A percentile compares a stretch with the other conserved stretches of the same genome.
Conservation (phyloP, 768 basidiomycete species). For the Tulasnella sp. region DNA sequence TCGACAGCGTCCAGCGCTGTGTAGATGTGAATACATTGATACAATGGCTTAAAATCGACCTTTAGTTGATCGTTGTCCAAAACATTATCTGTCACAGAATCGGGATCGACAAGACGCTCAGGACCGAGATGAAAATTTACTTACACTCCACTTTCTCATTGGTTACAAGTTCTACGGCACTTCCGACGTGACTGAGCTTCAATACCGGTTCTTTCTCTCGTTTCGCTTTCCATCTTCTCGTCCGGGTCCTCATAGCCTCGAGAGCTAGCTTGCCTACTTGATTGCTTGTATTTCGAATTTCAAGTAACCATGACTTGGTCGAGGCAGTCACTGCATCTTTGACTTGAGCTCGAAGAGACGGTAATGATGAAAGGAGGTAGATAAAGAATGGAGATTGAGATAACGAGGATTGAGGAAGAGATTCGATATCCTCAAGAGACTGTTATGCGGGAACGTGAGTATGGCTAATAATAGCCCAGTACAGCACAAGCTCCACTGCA, state of each 20-base stretch:
- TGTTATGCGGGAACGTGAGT: constrained; percentile 38
- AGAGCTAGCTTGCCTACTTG: constrained; percentile 82
- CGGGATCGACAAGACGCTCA: neutral
- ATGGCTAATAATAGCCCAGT: constrained; percentile 30
- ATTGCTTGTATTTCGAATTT: constrained; percentile 83
- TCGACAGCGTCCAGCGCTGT: constrained; percentile 84
- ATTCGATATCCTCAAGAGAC: constrained; percentile 94
- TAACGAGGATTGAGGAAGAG: constrained; percentile 80
- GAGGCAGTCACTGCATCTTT: constrained; percentile 92
- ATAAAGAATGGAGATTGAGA: constrained; percentile 92
- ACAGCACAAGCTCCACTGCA: constrained; percentile 44
- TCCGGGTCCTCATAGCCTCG: constrained; percentile 82
- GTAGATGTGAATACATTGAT: constrained; percentile 97
- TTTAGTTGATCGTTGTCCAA: constrained; percentile 83
- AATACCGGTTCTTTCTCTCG: constrained; percentile 81
- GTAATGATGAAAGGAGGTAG: constrained; percentile 84
- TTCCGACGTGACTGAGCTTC: constrained; percentile 73
- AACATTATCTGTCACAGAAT: constrained; percentile 61
- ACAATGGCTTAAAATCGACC: constrained; percentile 92
- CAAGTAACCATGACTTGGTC: constrained; percentile 94
- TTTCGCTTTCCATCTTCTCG: constrained; percentile 74
- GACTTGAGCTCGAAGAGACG: constrained; percentile 82
- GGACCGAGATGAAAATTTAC: constrained; percentile 35
- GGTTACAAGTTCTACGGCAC: constrained; percentile 85
- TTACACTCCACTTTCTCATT: constrained; percentile 93